Base-by-base conservation (phyloP, 305 asterid genomes). In the Solanum hybrid region DNA sequence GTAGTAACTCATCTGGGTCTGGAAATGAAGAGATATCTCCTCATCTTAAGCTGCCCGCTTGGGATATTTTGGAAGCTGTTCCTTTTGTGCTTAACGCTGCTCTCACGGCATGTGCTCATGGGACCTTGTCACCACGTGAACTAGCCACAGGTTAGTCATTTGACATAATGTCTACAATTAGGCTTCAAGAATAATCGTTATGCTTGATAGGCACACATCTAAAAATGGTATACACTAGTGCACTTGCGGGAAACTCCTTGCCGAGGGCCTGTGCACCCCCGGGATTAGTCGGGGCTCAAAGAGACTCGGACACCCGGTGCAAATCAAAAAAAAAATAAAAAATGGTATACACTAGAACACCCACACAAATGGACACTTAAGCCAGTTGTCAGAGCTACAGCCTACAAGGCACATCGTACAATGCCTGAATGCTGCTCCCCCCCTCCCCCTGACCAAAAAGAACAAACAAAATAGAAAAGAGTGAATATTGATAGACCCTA, bases 21-120 rank as follows among this genome's bases (percentile, higher is more conserved):
- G 80, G 72, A 76, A 37, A 38, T 31, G 91, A 91, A 72, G 91
- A 91, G 87, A 72, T 87, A 34, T 87, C 86, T 64, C 91, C 77
- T 36, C 78, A 37, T 38, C 89, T 69, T 56, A 71, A 80, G 82
- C 78, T 91, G 40, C 91, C 92, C 2, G 92, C 92, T 31, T 91
- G 92, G 92, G 91, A 86, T 51, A 60, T 91, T 35, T 75, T 91
- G 82, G 92, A 91, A 91, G 92, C 91, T 34, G 89, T 89, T 86
- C 92, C 91, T 3, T 86, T 91, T 71, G 91, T 91, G 27, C 92
- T 91, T 80, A 88, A 91, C 12, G 91, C 89, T 85, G 85, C 88
- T 37, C 85, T 91, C 22, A 89, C 91, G n/a, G 92, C 92, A 64
- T 80, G 87, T 86, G 91, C 90, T 19, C 89, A 89, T 17, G 91